Conservation (phyloP, 1,139 yeast genomes). For the Yamadazyma conglobata region DNA sequence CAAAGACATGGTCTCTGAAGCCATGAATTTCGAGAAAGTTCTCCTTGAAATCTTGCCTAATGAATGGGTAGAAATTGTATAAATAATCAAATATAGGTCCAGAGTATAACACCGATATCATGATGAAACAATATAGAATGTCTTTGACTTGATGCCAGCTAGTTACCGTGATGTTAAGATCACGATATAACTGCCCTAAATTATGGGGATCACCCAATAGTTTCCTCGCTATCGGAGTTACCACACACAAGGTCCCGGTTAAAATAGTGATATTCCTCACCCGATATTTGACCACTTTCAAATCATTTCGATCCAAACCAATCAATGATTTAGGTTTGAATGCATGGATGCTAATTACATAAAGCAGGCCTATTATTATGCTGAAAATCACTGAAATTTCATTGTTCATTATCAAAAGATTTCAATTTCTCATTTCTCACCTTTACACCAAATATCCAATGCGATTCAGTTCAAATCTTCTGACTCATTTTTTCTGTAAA, state of each 20-base stretch:
- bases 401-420: slow-evolving; percentile 4
- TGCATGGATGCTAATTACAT: slow-evolving; percentile 38
- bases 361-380: slow-evolving; percentile 33
- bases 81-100: slow-evolving; percentile 57
- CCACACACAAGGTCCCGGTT: slow-evolving; percentile 25
- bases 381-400: slow-evolving; percentile 12
- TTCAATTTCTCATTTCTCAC: too few relatives aligned
- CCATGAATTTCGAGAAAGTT: slow-evolving; percentile 44
- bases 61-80: not conserved
- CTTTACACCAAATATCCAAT: slow-evolving; percentile 29
- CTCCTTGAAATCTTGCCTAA: slow-evolving; percentile 14
- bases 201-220: not conserved
- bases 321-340: slow-evolving; percentile 22
- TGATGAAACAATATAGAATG: slow-evolving; percentile 2
- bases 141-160: not conserved
- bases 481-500: slow-evolving; percentile 25
- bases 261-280: slow-evolving; percentile 32
- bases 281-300: slow-evolving; percentile 35
- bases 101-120: slow-evolving; percentile 45
- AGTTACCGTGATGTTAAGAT: slow-evolving; percentile 1
- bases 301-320: slow-evolving; percentile 44
- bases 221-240: slow-evolving; percentile 20
- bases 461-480: slow-evolving; percentile 17
- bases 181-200: not conserved
- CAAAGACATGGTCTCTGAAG: slow-evolving; percentile 65